Percentiles rank a stretch among this genome's conserved stretches.
Evolutionary conservation across 2,329 filamentous ascomycete genomes (phyloP).

Genomic region (Hypoxylon sp.): DNA sequence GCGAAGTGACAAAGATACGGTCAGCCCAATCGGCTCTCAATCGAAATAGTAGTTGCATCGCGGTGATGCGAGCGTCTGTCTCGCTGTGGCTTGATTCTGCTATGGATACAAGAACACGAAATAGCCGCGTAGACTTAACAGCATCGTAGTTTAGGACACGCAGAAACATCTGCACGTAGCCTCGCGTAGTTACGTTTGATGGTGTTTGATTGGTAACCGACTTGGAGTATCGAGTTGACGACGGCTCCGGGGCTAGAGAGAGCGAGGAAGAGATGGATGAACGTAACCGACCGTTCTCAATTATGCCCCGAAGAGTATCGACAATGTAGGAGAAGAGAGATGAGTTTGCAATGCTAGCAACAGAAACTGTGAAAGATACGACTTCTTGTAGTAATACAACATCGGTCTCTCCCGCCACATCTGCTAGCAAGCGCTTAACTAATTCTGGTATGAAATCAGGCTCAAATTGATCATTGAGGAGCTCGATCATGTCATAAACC

Average conservation of each 20-base stretch:
- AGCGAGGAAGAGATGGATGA: constrained; percentile 58
- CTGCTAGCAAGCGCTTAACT: constrained; percentile 72
- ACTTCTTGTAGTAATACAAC: constrained; percentile 75
- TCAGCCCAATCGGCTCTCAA: constrained; percentile 86
- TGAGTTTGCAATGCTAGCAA: constrained; percentile 72
- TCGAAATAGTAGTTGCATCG: constrained; percentile 84
- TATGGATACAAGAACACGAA: constrained; percentile 75
- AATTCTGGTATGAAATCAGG: constrained; percentile 71
- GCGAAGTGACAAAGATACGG: constrained; percentile 78
- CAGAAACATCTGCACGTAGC: constrained; percentile 83
- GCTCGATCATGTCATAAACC: constrained; percentile 71
- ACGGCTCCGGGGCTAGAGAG: constrained; percentile 46
- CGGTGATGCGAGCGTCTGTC: constrained; percentile 78
- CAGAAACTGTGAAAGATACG: constrained; percentile 74
- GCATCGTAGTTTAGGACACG: constrained; percentile 77
- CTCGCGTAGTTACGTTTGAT: constrained; percentile 79
- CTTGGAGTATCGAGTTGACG: constrained; percentile 51
- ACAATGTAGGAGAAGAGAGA: constrained; percentile 72
- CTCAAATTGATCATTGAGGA: constrained; percentile 72
- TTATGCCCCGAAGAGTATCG: constrained; percentile 66
- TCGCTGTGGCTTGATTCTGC: constrained; percentile 73
- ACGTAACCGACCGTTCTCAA: constrained; percentile 64
- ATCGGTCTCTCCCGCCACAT: constrained; percentile 75
- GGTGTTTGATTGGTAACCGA: constrained; percentile 64
- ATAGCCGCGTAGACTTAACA: constrained; percentile 74